phyloP scores from a whole-genome alignment of 305 asterid species.

The Withania somnifera region DNA sequence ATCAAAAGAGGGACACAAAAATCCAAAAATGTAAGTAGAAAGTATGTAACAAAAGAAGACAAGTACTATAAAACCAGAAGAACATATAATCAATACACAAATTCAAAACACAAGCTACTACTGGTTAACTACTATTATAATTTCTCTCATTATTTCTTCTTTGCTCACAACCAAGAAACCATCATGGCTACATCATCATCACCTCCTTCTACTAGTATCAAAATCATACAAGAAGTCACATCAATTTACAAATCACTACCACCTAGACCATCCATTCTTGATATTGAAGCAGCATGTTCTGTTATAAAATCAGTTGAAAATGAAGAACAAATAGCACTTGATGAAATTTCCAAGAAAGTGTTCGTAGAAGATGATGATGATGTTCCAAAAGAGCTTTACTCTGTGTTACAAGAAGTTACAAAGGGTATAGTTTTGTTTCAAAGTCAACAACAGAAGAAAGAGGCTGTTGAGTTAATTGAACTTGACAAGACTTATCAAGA shows the following conservation, averaged over 20 bases:
- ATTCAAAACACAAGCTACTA: background rate
- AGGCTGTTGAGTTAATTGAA: conserved; percentile 50
- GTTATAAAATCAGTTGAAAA: conserved; percentile 15
- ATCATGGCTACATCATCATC: conserved; percentile 36
- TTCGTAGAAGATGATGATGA: conserved; percentile 8
- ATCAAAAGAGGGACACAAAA: too few species aligned
- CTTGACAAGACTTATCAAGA: conserved; percentile 39
- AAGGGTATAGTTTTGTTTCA: conserved; percentile 32
- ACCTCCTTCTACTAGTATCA: conserved; percentile 20
- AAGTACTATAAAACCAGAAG: too few species aligned
- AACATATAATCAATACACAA: background rate
- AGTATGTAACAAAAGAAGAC: too few species aligned
- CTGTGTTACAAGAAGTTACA: conserved; percentile 37
- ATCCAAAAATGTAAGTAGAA: too few species aligned
- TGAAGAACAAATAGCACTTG: conserved; percentile 34
- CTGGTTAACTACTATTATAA: background rate
- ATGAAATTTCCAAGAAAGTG: conserved; percentile 33
- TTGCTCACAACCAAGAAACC: background rate
- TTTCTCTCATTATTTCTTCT: background rate
- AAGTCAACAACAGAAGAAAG: conserved; percentile 50
- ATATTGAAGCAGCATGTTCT: conserved; percentile 55
- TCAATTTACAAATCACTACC: conserved; percentile 51
- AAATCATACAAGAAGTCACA: conserved; percentile 50
- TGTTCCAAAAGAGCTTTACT: conserved; percentile 46
- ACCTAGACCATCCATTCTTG: conserved; percentile 59